Base-by-base conservation (phyloP, 306 rosid genomes). In the Alnus glutinosa region DNA sequence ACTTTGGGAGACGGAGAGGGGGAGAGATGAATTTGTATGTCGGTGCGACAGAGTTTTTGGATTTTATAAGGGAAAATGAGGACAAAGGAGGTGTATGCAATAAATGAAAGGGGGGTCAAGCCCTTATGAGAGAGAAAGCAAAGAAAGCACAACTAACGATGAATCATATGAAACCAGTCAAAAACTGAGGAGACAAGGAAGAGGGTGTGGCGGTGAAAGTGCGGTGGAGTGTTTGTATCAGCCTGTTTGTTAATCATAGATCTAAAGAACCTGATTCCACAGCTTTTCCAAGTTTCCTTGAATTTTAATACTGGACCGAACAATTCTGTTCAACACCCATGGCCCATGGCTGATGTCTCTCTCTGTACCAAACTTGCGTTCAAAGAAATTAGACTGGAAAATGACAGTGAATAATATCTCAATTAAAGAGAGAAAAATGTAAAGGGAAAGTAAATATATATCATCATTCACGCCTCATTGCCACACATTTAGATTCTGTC, bases 191-290 rank as follows among this genome's bases (percentile, higher is more conserved):
- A 64, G 47, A 68, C 78, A 79, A 75, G 68, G 52, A 47, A 64
- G 52, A 55, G 79, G 73, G 71, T 68, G 81, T 78, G 80, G 36
- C 68, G 78, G 42, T 15, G 79, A 80, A 48, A 23, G 23, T 63
- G 84, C 32, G 86, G 88, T 81, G 80, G 79, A 69, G 79, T 70
- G 90, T 87, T 83, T 81, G 91, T 78, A 74, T 89, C 92, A 78
- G 48, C 74, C 57, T 55, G 79, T 66, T 47, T 86, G 86, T 37
- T 75, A 79, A 71, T 83, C 70, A 23, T 23, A 81, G 97, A 90
- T 91, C 93, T 85, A 75, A 42, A 48, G 61, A 14, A 62, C 71
- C 49, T 37, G 75, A 47, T 34, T 51, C 36, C 55, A 46, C 12
- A 74, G 36, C 48, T 39, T 73, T 72, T 80, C 74, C 59, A 4